Evolutionary conservation across 2,329 filamentous ascomycete genomes (phyloP), one percentile per base, ranked within the genome.

Genomic region (Penicillium occitanis): DNA sequence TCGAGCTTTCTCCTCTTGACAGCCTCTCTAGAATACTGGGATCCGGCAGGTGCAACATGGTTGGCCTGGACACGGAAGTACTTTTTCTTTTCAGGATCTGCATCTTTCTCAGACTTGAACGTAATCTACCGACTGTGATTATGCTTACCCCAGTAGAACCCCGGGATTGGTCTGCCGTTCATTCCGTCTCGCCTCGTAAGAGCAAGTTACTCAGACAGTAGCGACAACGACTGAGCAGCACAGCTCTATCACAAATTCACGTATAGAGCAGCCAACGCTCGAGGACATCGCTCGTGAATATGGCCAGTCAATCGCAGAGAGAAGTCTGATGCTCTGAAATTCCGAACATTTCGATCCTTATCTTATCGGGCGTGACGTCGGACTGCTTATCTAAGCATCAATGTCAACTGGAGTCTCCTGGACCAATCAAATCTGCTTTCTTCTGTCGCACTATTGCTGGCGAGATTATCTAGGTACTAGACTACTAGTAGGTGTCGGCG

Each of bases 1-100:
- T 84, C 79, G 2, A 79, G 68, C 67, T 83, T 83, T 62, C 86
- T 86, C 69, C 81, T 82, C 76, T 86, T 88, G 65, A 90, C 85
- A 6, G 83, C 82, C 55, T 85, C 80, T n/a, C 81, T 77, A 8
- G 87, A 87, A 79, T 88, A 90, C 17, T 81, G 76, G 0, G 84
- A 80, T 7, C 75, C 76, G 1, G 78, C 69, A 0, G 86, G 82
- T 0, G 86, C 86, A 17, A 81, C 82, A 68, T 82, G 78, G 63
- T 78, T 80, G 28, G 78, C 71, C 73, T 90, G 86, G 60, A 91
- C 85, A 71, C 87, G 88, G 76, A 91, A 91, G 72, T 91, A 91
- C 69, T 86, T 89, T 44, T 83, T 84, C 74, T 87, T 90, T 51
- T 83, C 82, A 13, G 75, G 70, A 66, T 80, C 78, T 80, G 68